These are phyloP conservation scores for Mycena indigotica DNA, from an alignment of 768 basidiomycete genomes.

Conservation along the genomic window DNA sequence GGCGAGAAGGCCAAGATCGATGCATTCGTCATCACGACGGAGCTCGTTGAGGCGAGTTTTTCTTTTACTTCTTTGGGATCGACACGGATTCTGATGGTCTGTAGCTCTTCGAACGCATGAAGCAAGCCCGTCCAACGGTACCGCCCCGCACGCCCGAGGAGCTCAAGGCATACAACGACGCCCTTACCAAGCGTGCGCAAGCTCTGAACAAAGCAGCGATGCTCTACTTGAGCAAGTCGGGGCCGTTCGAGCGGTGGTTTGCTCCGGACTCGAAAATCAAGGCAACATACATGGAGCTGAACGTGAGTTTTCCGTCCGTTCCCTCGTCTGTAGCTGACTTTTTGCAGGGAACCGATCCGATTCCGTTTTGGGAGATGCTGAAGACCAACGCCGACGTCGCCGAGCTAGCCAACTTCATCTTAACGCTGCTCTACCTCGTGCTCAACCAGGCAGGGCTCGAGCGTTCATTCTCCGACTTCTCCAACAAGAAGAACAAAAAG, in stretches of 20 bases:
- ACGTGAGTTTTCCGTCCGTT: not conserved
- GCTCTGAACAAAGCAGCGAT: conserved; percentile 1
- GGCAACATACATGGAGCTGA: not conserved
- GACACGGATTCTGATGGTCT: too few species aligned
- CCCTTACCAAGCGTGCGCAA: not conserved
- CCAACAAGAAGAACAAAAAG: conserved; percentile 4
- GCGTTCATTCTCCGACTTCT: conserved; percentile 4
- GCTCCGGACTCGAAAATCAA: not conserved
- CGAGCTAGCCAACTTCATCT: not conserved
- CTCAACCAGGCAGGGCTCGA: conserved; percentile 7
- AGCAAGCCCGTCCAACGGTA: not conserved
- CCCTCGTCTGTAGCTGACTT: not conserved
- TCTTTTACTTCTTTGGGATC: not conserved
- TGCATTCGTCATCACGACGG: not conserved
- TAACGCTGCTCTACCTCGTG: not conserved
- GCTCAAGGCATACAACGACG: not conserved
- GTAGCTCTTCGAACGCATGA: conserved; percentile 4
- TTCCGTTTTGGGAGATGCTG: conserved; percentile 3
- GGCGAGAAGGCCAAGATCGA: conserved; percentile 9
- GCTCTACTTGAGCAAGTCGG: conserved; percentile 4
- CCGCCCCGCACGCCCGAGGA: not conserved
- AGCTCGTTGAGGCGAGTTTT: not conserved
- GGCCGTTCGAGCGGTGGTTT: conserved; percentile 1
- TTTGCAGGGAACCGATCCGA: not conserved
- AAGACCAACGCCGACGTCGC: not conserved